phyloP scores from a whole-genome alignment of 2,329 filamentous ascomycete genomes.

The Monosporascus sp. region DNA sequence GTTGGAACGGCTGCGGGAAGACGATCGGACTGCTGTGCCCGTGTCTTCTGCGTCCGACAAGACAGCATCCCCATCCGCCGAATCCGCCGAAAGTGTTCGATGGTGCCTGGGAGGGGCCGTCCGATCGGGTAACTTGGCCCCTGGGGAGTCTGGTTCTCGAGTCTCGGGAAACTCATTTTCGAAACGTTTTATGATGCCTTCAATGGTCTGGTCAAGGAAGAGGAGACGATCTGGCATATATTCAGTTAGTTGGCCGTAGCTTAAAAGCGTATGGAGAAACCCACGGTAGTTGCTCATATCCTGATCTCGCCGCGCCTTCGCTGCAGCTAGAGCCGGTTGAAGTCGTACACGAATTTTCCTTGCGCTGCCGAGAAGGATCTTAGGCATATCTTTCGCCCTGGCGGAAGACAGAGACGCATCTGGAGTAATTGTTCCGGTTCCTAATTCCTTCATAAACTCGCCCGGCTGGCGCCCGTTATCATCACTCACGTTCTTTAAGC shows the following conservation, averaged over 20 bases:
- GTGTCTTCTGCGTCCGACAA: constrained; percentile 44
- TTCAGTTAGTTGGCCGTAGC: constrained; percentile 18
- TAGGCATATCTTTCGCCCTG: constrained; percentile 88
- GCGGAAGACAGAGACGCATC: constrained; percentile 38
- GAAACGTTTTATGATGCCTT: constrained; percentile 90
- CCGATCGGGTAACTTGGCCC: constrained; percentile 18
- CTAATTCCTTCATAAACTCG: constrained; percentile 48
- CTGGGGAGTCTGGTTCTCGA: constrained; percentile 38
- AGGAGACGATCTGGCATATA: constrained; percentile 59
- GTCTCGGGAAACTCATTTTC: constrained; percentile 96
- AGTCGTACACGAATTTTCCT: constrained; percentile 81
- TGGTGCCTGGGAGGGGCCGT: constrained; percentile 17
- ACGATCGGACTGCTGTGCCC: constrained; percentile 39
- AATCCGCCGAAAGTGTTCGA: constrained; percentile 24
- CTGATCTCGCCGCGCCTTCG: constrained; percentile 61
- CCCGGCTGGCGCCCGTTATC: constrained; percentile 52
- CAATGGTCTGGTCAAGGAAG: constrained; percentile 83
- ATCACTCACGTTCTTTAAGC: constrained; percentile 72
- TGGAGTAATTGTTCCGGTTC: constrained; percentile 43
- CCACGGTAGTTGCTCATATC: constrained; percentile 69
- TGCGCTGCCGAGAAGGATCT: constrained; percentile 79
- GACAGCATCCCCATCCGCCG: constrained; percentile 32
- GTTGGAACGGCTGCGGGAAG: constrained; percentile 44
- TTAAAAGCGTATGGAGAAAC: constrained; percentile 27
- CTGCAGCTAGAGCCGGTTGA: constrained; percentile 76